These are phyloP conservation scores for Tolypocladium amazonense DNA, from an alignment of 2,329 filamentous ascomycete species.

Conservation along the genomic window DNA sequence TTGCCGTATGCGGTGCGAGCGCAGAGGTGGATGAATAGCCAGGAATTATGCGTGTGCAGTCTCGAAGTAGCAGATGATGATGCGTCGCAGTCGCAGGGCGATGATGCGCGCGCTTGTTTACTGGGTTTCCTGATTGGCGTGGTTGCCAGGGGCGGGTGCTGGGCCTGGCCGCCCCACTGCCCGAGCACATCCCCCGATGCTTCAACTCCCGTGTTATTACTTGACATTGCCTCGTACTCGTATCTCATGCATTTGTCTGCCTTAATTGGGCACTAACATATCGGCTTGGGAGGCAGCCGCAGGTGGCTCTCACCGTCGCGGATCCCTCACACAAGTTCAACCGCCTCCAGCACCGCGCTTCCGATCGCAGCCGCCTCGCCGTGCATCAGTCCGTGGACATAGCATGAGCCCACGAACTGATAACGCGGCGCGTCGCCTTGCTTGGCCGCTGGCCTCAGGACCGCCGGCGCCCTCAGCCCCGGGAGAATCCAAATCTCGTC, in stretches of 20 bases:
- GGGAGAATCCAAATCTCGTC: constrained; percentile 15
- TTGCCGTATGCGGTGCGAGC: background rate
- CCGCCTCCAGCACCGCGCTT: constrained; percentile 3
- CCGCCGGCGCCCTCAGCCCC: constrained; percentile 9
- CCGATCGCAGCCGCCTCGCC: constrained; percentile 7
- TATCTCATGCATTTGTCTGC: background rate
- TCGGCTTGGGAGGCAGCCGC: background rate
- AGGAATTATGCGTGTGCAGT: background rate
- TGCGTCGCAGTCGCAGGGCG: background rate
- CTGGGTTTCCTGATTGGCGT: constrained; percentile 18
- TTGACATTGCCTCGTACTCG: background rate
- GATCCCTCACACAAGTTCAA: background rate
- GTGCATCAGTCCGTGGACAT: constrained; percentile 13
- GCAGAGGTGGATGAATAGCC: background rate
- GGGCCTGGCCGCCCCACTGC: background rate
- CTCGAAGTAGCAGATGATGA: background rate
- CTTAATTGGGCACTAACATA: background rate
- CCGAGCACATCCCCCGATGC: background rate
- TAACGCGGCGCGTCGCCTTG: background rate
- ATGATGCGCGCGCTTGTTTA: constrained; percentile 13
- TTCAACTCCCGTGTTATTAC: background rate
- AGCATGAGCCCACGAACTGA: constrained; percentile 9
- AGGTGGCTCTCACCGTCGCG: background rate
- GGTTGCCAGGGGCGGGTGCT: constrained; percentile 16
- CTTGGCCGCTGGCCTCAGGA: constrained; percentile 1